These are phyloP conservation scores for Nakaseomyces sp. DNA, from an alignment of 1,139 yeast species.

Conservation along the genomic window DNA sequence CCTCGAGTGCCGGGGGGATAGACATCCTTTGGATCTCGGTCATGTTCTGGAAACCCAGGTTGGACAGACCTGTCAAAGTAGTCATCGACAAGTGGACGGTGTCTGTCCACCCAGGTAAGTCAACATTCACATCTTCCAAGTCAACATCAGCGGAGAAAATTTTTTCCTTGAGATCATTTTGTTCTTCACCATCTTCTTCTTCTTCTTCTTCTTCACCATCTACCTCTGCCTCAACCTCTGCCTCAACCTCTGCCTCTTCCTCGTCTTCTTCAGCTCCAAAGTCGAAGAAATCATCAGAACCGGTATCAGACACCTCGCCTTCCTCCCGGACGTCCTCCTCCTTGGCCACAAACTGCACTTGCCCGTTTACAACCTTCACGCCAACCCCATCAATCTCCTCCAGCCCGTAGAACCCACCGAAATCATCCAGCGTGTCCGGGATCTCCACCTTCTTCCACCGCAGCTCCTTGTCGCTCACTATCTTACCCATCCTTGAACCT, in stretches of 20 bases:
- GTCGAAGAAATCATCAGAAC: neutral
- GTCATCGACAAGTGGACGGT: conserved; percentile 39
- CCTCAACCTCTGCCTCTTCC: conserved; percentile 13
- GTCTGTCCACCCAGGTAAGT: conserved; percentile 55
- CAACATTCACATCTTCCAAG: conserved; percentile 26
- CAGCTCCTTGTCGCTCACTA: conserved; percentile 38
- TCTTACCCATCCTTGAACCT: conserved; percentile 11
- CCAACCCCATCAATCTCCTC: conserved; percentile 93
- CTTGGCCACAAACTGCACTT: conserved; percentile 50
- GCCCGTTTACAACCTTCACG: conserved; percentile 56
- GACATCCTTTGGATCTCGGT: conserved; percentile 74
- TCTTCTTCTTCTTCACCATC: conserved; percentile 15
- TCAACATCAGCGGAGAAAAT: conserved; percentile 26
- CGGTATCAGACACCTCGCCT: conserved; percentile 10
- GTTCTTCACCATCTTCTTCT: conserved; percentile 12
- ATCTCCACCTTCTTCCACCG: conserved; percentile 77
- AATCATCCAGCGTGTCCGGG: conserved; percentile 77
- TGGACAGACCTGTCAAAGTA: conserved; percentile 50
- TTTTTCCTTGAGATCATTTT: conserved; percentile 15
- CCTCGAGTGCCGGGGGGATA: conserved; percentile 67
- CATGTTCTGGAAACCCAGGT: conserved; percentile 56
- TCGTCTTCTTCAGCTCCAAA: conserved; percentile 6
- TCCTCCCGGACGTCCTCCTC: conserved; percentile 31
- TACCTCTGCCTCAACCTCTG: conserved; percentile 11
- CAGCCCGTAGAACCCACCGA: conserved; percentile 82